phyloP scores from a whole-genome alignment of 192 early-diverging fungal species.

The Linnemannia exigua region DNA sequence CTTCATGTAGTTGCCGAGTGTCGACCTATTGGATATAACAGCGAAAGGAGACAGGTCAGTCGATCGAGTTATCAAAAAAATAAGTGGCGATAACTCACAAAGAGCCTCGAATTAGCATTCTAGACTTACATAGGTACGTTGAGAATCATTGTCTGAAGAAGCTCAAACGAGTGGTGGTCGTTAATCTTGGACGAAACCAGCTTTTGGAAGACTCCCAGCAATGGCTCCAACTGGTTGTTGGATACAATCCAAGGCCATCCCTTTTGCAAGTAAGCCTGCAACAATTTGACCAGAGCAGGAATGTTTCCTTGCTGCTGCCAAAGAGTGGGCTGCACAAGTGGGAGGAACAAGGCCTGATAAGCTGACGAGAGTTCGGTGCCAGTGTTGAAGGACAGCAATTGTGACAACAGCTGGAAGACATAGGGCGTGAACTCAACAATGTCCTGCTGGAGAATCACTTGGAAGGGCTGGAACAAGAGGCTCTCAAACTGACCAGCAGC shows the following conservation, averaged over 20 bases:
- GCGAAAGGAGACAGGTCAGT: too few species aligned
- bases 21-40: conserved; percentile 52
- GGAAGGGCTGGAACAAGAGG: conserved; percentile 91
- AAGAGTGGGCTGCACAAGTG: conserved; percentile 85
- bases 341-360: conserved; percentile 81
- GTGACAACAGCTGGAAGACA: conserved; percentile 95
- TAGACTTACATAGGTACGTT: conserved; percentile 80
- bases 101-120: too few species aligned
- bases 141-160: conserved; percentile 84
- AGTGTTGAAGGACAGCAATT: conserved; percentile 85
- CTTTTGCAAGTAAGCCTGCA: conserved; percentile 89
- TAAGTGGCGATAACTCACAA: conserved; percentile 60
- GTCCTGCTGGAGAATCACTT: conserved; percentile 86
- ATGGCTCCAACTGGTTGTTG: conserved; percentile 79
- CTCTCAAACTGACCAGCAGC: conserved; percentile 88
- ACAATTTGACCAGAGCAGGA: conserved; percentile 91
- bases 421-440: conserved; percentile 95
- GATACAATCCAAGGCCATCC: conserved; percentile 78
- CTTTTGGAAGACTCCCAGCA: conserved; percentile 96
- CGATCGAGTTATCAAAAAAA: conserved; percentile 58
- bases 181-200: conserved; percentile 86
- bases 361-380: conserved; percentile 72
- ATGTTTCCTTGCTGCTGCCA: conserved; percentile 95
- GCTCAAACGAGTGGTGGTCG: conserved; percentile 89
- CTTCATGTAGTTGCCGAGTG: conserved; percentile 63